Evolutionary conservation across 306 rosid genomes (phyloP), one percentile per base, ranked within the genome.

Genomic region (Sesbania bispinosa): DNA sequence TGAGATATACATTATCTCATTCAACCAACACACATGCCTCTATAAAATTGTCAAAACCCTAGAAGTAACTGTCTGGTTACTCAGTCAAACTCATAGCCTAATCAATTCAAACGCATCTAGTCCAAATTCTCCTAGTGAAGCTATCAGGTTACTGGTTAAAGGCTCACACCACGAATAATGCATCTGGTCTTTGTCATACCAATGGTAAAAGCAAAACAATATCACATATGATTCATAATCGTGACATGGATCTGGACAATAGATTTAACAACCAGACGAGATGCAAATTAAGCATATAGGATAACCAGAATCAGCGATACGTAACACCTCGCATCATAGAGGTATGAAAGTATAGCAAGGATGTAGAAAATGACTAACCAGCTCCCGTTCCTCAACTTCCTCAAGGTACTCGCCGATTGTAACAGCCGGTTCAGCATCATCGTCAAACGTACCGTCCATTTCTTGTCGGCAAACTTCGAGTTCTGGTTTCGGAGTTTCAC

Each of bases 361-460:
- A 64, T 41, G 60, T 27, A 27, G 27, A 45, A 72, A 73, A 71
- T 11, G 36, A 67, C 71, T 20, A 14, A 91, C 99, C 93, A 95
- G 88, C 73, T 95, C 99, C 55, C 83, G 90, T 9, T 95, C 96
- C 85, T 95, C 99, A 30, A 88, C 88, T 65, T 81, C 92, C 55
- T 91, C 62, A 1, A 95, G 88, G 67, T 91, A 95, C 87, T 95
- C 99, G 38, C 79, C 52, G 69, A 95, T 85, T 15, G 99, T 85
- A 51, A 89, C 67, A 0, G 96, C 82, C 48, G 82, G 85, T 50
- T 88, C 97, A 20, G 82, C 81, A 43, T 86, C 98, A 57, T 92
- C 96, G 21, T 82, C 96, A 64, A 86, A 89, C 4, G 81, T 29
- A 69, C 47, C 74, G 5, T 87, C 89, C 98, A 92, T 92, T 70